Evolutionary conservation across 306 rosid genomes (phyloP), one percentile per base, ranked within the genome.

Genomic region (Cucurbita moschata): DNA sequence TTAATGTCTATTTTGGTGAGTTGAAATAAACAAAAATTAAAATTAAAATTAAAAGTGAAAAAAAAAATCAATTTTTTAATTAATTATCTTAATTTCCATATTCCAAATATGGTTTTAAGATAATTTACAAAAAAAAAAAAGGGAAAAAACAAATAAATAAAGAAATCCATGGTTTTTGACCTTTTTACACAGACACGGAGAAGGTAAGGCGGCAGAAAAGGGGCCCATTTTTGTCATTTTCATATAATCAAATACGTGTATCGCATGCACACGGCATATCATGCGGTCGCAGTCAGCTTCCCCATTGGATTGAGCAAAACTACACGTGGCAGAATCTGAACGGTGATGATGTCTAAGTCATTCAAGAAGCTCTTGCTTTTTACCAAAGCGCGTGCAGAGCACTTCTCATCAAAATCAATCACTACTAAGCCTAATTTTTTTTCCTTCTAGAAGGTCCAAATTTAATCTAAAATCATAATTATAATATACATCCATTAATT

Each of bases 201-300:
- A 10, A 5, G 5, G 67, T 7, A 37, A 61, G 43, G 67, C 9
- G 44, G 44, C 44, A 30, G 44, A 26, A 30, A 35, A 14, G 0
- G 44, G 67, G 21, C 71, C 71, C 71, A 65, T 65, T 65, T 65
- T 65, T 12, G 72, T 67, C 55, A 19, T 21, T 67, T 67, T 9
- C 56, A 5, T 11, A 2, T 43, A 19, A 10, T 18, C 6, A 14
- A 37, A 19, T 23, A 68, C 73, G 73, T 68, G 73, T 13, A 23
- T 15, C 43, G 57, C 72, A 67, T 67, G 72, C 72, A 46, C 73
- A 69, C 74, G 74, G 59, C 55, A 49, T 69, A 69, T 50, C 15
- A 49, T 50, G 74, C 26, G 59, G 58, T 64, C 37, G 46, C 71
- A 40, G 44, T 64, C 71, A 40, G 14, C 9, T 64, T 16, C 19